Evolutionary conservation across 164 flowering plant genomes (phyloP), one percentile per base, ranked within the genome.

Genomic region (Vitis labrusca): DNA sequence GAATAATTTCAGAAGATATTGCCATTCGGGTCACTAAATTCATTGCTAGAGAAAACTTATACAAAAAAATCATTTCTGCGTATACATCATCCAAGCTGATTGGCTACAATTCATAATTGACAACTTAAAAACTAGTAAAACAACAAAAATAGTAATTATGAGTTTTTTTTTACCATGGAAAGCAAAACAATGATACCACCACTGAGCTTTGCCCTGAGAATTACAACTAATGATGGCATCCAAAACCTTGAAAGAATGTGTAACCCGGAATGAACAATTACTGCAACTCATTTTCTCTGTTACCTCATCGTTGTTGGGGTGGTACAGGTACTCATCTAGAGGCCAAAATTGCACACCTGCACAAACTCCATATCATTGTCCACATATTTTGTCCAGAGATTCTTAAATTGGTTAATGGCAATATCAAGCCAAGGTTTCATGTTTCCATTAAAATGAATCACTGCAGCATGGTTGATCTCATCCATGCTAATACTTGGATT

Each of bases 381-480:
- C 68, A 92, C 89, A 63, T 94, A 91, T 71, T 88, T 92, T 14
- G 94, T 89, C 98, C 98, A 94, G 5, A 88, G 88, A 61, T 78
- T 80, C 81, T 86, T 85, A 69, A 77, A 92, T 63, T 88, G 97
- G 77, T 89, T 92, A 93, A 92, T 73, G 29, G 97, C 97, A 77
- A 94, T 91, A 77, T 94, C 97, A 61, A 94, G 97, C 98, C 98
- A 94, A 52, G 98, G 97, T 71, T 94, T 94, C 97, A 92, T 94
- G 80, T 89, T 85, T 44, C 98, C 97, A 67, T 85, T 92, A 77
- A 83, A 94, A 78, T 89, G 97, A 67, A 92, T 86, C 66, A 94
- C 97, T 23, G 98, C 98, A 68, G 94, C 97, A 61, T 81, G 87
- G 61, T 75, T 81, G 74, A 94, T 94, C 76, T 89, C 90, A 74